phyloP scores from a whole-genome alignment of 1,139 yeast species.

The Lodderomyces orthopsilosis region DNA sequence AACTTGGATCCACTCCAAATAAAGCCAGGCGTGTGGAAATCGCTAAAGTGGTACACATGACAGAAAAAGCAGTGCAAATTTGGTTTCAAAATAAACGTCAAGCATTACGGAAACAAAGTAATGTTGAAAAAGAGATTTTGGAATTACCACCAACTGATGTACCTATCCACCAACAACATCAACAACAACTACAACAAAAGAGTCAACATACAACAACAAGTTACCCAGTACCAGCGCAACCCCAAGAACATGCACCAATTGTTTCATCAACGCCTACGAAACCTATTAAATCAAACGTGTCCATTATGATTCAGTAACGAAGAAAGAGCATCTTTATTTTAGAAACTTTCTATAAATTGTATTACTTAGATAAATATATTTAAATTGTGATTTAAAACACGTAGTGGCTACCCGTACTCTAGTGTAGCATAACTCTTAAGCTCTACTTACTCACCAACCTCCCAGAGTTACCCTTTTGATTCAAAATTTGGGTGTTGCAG shows the following conservation, averaged over 20 bases:
- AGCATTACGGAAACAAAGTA: slow-evolving; percentile 57
- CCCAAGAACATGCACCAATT: slow-evolving; percentile 9
- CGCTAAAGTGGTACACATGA: slow-evolving; percentile 79
- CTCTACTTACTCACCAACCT: too few relatives aligned
- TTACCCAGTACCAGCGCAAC: neutral
- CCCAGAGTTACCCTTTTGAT: too few relatives aligned
- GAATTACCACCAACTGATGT: slow-evolving; percentile 34
- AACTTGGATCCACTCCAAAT: slow-evolving; percentile 76
- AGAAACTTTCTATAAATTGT: neutral
- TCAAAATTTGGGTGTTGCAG: too few relatives aligned
- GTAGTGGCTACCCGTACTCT: too few relatives aligned
- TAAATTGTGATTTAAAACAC: too few relatives aligned
- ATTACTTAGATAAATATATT: neutral
- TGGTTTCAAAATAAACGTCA: slow-evolving; percentile 98
- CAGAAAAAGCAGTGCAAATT: slow-evolving; percentile 95
- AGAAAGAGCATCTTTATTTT: neutral
- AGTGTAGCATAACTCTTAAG: too few relatives aligned
- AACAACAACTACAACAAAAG: slow-evolving; percentile 6
- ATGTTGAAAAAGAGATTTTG: slow-evolving; percentile 41
- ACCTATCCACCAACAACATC: slow-evolving; percentile 3
- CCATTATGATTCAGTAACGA: neutral
- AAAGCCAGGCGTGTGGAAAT: slow-evolving; percentile 70
- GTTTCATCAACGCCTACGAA: slow-evolving; percentile 24
- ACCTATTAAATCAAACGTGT: slow-evolving; percentile 13
- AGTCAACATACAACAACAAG: slow-evolving; percentile 1